Evolutionary conservation across 768 basidiomycete genomes (phyloP), one percentile per base, ranked within the genome.

Genomic region (Rhizopogon roseolus): DNA sequence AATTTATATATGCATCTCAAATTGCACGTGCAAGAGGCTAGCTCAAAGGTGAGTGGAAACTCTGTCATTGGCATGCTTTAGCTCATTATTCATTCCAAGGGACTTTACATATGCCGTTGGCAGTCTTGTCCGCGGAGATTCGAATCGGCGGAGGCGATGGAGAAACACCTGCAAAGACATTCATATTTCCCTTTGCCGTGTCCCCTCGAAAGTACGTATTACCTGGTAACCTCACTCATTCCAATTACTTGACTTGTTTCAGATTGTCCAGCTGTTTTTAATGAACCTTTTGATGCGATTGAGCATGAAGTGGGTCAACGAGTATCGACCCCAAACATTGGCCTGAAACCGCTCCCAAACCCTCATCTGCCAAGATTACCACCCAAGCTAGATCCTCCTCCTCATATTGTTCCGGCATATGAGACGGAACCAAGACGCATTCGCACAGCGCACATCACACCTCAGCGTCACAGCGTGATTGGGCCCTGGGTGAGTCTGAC

Each of bases 221-320:
- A 36, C 27, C 42, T 48, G 40, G 54, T 29, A 49, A 8, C 48
- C 44, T 14, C 13, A 37, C 22, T 40, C 16, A 25, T 17, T 36
- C 17, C 29, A 37, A 41, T 53, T 54, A 45, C 55, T 58, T 56
- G 38, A 54, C 41, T 51, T 25, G 42, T 22, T 17, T 34, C 54
- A 88, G 88, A 72, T 40, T 89, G 87, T 56, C 67, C 80, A 16
- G 71, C 77, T 39, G 62, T 65, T 28, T 83, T 81, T 58, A 69
- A 73, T 49, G 73, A 67, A 17, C 70, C 80, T 1, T 67, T 74
- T 38, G 76, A 79, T 52, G 67, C 76, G 36, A 77, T 73, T 59
- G 82, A 86, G 65, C 76, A 79, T 56, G 72, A 72, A 25, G 68
- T 75, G 27, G 72, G 74, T 54, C 62, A 66, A 36, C 65, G 69